Evolutionary conservation across 116 monocot genomes (phyloP).

Genomic region (Phalaenopsis hybrid): DNA sequence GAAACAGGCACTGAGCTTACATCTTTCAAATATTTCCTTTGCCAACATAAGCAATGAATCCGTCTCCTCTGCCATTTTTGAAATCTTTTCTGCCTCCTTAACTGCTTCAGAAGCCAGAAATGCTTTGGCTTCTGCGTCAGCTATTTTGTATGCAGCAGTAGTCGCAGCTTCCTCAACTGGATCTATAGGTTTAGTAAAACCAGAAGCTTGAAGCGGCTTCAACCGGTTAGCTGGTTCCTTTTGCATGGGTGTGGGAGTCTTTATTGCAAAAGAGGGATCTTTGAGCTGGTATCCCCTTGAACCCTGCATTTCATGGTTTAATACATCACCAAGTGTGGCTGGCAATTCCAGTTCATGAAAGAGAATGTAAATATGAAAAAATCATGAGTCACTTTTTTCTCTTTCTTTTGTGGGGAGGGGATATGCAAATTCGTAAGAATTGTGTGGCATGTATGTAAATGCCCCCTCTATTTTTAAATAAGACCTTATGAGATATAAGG

Average conservation of each 20-base stretch:
- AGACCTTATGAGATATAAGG: too few species aligned
- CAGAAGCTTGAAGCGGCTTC: conserved; percentile 22
- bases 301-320: conserved; percentile 27
- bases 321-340: neutral
- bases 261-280: conserved; percentile 46
- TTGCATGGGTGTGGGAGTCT: conserved; percentile 54
- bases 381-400: too few species aligned
- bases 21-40: conserved; percentile 62
- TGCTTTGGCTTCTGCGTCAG: conserved; percentile 84
- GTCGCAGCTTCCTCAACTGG: conserved; percentile 28
- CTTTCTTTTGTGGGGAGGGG: too few species aligned
- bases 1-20: conserved; percentile 22
- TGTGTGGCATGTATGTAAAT: too few species aligned
- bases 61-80: conserved; percentile 62
- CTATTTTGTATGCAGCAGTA: conserved; percentile 55
- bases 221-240: conserved; percentile 41
- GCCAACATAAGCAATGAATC: conserved; percentile 51
- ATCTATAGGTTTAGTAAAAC: neutral
- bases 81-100: conserved; percentile 60
- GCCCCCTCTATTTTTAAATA: too few species aligned
- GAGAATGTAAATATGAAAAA: neutral
- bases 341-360: neutral
- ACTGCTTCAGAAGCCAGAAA: conserved; percentile 68
- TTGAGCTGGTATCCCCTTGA: conserved; percentile 52
- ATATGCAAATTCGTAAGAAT: too few species aligned